These are phyloP conservation scores for Harrya chromipes DNA, from an alignment of 768 basidiomycete species.

Conservation along the genomic window DNA sequence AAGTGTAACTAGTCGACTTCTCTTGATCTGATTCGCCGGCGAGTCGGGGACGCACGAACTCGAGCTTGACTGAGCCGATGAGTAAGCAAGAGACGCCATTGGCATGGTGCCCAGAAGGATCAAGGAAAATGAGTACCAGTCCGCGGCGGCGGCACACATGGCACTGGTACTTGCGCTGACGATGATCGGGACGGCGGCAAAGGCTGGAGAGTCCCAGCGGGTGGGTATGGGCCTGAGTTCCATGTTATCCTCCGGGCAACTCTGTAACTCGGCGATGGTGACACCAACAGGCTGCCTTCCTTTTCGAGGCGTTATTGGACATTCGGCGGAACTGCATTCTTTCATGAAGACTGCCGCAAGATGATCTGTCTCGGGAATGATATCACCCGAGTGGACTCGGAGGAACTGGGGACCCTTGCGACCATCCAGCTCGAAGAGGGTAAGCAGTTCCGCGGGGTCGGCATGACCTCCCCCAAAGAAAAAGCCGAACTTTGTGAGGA, in stretches of 20 bases:
- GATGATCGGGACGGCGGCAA: conserved; percentile 4
- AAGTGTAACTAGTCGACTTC: no score
- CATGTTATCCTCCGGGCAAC: background rate
- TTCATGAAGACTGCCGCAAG: conserved; percentile 6
- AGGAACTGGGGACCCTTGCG: conserved; percentile 8
- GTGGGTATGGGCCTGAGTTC: background rate
- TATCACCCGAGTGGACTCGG: conserved; percentile 3
- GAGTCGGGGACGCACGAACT: conserved; percentile 3
- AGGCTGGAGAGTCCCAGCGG: background rate
- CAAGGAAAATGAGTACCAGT: conserved; percentile 31
- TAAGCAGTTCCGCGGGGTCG: conserved; percentile 7
- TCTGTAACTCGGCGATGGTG: conserved; percentile 1
- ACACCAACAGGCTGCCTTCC: conserved; percentile 6
- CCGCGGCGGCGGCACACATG: conserved; percentile 10
- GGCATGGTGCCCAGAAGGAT: conserved; percentile 30
- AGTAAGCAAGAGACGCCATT: conserved; percentile 26
- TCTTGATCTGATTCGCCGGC: background rate
- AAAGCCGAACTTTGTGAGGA: conserved; percentile 23
- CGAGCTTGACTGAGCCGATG: conserved; percentile 23
- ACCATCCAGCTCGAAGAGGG: conserved; percentile 7
- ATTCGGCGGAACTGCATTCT: background rate
- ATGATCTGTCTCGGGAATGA: conserved; percentile 7
- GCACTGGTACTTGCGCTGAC: background rate
- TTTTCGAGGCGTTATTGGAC: background rate
- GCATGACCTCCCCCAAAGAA: conserved; percentile 26